phyloP scores from a whole-genome alignment of 1,284 basidiomycete species.

The Ceratobasidium sp. region DNA sequence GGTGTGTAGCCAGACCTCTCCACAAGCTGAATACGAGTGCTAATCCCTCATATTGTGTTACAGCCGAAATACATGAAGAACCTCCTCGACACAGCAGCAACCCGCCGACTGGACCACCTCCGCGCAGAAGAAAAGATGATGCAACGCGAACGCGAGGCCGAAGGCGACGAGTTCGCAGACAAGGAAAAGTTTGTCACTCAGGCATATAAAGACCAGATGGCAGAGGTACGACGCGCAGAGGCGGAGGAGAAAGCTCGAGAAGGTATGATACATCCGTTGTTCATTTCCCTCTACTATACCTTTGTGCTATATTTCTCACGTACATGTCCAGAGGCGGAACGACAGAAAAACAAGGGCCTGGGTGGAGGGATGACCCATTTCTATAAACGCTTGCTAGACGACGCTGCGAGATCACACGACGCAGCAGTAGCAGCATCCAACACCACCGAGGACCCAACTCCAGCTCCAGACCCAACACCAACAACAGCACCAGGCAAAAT shows the following conservation, averaged over 20 bases:
- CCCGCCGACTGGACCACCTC: constrained; percentile 89
- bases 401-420: constrained; percentile 83
- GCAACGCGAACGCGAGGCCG: constrained; percentile 89
- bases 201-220: constrained; percentile 97
- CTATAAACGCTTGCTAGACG: constrained; percentile 85
- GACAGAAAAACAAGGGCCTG: constrained; percentile 70
- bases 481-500: constrained; percentile 66
- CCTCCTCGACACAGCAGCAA: constrained; percentile 86
- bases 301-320: constrained; percentile 36
- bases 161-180: constrained; percentile 94
- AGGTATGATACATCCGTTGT: constrained; percentile 70
- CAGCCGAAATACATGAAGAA: constrained; percentile 94
- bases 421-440: constrained; percentile 78
- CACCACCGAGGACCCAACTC: constrained; percentile 79
- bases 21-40: background rate
- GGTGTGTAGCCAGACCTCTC: constrained; percentile 61
- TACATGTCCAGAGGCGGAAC: constrained; percentile 66
- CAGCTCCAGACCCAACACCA: constrained; percentile 60
- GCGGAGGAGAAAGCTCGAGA: constrained; percentile 89
- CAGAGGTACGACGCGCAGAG: constrained; percentile 88
- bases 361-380: constrained; percentile 87
- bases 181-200: constrained; percentile 98
- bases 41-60: constrained; percentile 28
- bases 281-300: constrained; percentile 32
- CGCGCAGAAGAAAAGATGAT: constrained; percentile 99